A percentile compares a stretch with the other conserved stretches of the same genome.
These are phyloP conservation scores for Diutina rugosa DNA, from an alignment of 1,139 yeast genomes.

Conservation along the genomic window DNA sequence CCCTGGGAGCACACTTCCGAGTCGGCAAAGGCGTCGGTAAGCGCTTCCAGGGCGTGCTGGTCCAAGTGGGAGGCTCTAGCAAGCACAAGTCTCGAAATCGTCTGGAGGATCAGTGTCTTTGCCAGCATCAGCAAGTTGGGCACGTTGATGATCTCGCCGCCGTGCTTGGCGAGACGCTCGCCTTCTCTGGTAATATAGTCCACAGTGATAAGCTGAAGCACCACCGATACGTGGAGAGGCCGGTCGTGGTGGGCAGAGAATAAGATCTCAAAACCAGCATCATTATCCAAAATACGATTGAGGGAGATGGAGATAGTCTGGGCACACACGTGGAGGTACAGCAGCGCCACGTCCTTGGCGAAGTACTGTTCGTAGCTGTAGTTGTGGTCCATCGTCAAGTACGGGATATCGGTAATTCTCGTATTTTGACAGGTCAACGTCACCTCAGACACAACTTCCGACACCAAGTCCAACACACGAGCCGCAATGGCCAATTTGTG, in stretches of 20 bases:
- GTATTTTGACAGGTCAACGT: slow-evolving; percentile 22
- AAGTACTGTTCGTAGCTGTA: slow-evolving; percentile 18
- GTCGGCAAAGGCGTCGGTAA: slow-evolving; percentile 24
- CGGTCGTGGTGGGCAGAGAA: slow-evolving; percentile 34
- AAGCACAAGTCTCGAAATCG: background rate
- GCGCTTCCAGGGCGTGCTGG: background rate
- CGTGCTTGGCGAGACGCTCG: slow-evolving; percentile 4
- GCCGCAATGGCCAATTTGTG: background rate
- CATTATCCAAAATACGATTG: slow-evolving; percentile 17
- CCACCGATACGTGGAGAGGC: slow-evolving; percentile 38
- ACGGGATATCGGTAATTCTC: slow-evolving; percentile 21
- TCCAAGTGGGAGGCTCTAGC: background rate
- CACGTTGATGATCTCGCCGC: slow-evolving; percentile 31
- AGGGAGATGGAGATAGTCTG: slow-evolving; percentile 22
- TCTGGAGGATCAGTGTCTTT: slow-evolving; percentile 18
- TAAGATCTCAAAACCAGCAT: slow-evolving; percentile 50
- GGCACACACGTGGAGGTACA: slow-evolving; percentile 16
- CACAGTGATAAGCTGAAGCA: slow-evolving; percentile 26
- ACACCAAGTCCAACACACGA: slow-evolving; percentile 8
- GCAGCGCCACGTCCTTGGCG: slow-evolving; percentile 10
- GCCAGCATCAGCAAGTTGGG: slow-evolving; percentile 42
- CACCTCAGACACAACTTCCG: slow-evolving; percentile 10
- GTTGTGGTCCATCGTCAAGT: slow-evolving; percentile 16
- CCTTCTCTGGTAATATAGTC: slow-evolving; percentile 2
- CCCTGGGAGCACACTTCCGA: slow-evolving; percentile 21